Percentiles rank a stretch among this genome's conserved stretches.
Evolutionary conservation across 768 basidiomycete species (phyloP).

Genomic region (Pleurotus pulmonarius): DNA sequence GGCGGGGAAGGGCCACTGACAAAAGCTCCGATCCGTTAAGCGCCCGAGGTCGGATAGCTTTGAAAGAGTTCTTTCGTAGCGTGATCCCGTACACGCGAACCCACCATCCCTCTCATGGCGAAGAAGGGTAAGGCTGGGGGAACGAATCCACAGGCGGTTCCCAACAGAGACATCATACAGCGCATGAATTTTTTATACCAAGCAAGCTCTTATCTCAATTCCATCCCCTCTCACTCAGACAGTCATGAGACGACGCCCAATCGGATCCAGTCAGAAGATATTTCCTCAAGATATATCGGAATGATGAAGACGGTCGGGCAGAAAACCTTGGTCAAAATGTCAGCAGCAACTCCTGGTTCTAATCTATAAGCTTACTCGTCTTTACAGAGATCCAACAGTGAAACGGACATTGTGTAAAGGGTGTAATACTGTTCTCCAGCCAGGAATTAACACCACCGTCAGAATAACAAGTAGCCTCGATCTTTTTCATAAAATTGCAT

Average conservation of each 20-base stretch:
- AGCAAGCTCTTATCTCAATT: constrained; percentile 62
- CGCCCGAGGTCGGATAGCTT: neutral
- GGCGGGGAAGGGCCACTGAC: neutral
- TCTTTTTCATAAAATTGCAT: too few species aligned
- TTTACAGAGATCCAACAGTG: constrained; percentile 69
- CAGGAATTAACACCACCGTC: constrained; percentile 62
- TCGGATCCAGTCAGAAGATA: constrained; percentile 36
- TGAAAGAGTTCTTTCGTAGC: neutral
- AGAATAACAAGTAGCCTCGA: constrained; percentile 56
- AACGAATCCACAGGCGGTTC: constrained; percentile 53
- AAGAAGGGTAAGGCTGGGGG: constrained; percentile 61
- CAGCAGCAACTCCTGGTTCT: constrained; percentile 15
- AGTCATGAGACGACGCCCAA: too few species aligned
- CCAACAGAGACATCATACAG: constrained; percentile 76
- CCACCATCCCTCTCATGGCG: constrained; percentile 41
- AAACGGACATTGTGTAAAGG: constrained; percentile 77
- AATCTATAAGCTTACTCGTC: neutral
- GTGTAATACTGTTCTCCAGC: constrained; percentile 62
- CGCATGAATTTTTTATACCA: constrained; percentile 85
- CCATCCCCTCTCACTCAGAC: constrained; percentile 14
- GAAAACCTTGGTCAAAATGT: constrained; percentile 80
- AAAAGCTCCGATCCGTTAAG: neutral
- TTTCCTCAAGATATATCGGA: constrained; percentile 61
- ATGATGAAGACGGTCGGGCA: constrained; percentile 69
- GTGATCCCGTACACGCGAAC: neutral